phyloP scores from a whole-genome alignment of 768 basidiomycete species.

The Tubosaeta brunneosetosa region DNA sequence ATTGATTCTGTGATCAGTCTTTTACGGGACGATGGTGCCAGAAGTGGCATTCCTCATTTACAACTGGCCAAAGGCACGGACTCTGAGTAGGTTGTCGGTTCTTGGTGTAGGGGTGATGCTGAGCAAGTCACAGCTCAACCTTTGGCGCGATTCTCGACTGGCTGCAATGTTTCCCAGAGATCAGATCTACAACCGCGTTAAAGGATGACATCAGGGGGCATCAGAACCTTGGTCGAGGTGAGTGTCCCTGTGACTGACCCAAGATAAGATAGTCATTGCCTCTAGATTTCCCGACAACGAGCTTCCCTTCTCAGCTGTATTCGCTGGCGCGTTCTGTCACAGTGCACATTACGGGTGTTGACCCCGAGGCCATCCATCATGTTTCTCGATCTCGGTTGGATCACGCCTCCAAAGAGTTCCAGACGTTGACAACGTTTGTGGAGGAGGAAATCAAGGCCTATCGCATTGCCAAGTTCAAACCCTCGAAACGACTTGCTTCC shows the following conservation, averaged over 20 bases:
- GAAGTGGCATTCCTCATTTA: constrained; percentile 34
- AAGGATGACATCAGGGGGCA: constrained; percentile 24
- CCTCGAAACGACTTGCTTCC: constrained; percentile 43
- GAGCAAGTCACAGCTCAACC: constrained; percentile 15
- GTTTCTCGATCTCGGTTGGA: constrained; percentile 19
- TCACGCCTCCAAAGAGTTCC: constrained; percentile 31
- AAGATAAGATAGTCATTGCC: not conserved
- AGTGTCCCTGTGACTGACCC: not conserved
- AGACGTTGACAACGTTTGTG: constrained; percentile 28
- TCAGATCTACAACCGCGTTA: constrained; percentile 10
- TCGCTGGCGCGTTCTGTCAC: constrained; percentile 36
- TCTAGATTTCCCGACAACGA: constrained; percentile 33
- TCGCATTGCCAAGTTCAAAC: constrained; percentile 39
- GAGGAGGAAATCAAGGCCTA: constrained; percentile 37
- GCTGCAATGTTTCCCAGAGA: constrained; percentile 22
- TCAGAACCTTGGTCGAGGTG: constrained; percentile 26
- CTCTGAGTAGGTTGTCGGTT: constrained; percentile 34
- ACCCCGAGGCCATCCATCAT: constrained; percentile 4
- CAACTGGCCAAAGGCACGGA: constrained; percentile 31
- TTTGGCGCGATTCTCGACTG: constrained; percentile 24
- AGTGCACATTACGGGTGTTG: constrained; percentile 12
- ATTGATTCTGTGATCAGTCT: constrained; percentile 28
- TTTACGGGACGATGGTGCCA: constrained; percentile 21
- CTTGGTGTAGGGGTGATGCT: not conserved
- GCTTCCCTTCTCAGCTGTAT: constrained; percentile 48